Percentiles rank a stretch among this genome's conserved stretches.
phyloP scores from a whole-genome alignment of 2,329 filamentous ascomycete species.

The Tolypocladium ovalisporum region DNA sequence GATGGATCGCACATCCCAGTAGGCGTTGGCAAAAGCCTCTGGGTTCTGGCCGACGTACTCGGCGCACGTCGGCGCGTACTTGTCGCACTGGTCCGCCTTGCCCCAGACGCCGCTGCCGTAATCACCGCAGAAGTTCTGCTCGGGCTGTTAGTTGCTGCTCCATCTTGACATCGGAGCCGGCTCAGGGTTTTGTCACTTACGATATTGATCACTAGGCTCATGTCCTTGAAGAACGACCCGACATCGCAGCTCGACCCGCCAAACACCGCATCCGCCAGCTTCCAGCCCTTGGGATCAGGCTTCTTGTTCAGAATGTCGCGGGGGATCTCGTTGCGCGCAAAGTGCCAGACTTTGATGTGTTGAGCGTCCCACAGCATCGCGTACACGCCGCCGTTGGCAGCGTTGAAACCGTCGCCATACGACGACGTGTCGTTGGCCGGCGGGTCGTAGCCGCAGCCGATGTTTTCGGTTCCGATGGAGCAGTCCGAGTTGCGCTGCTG shows the following conservation, averaged over 20 bases:
- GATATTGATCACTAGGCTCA: constrained; percentile 65
- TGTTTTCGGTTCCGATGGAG: constrained; percentile 22
- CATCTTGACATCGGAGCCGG: not conserved
- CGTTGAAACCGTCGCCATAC: constrained; percentile 58
- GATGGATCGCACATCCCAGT: constrained; percentile 46
- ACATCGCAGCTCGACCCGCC: constrained; percentile 56
- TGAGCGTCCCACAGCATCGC: constrained; percentile 59
- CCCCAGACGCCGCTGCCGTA: constrained; percentile 49
- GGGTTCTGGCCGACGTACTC: constrained; percentile 37
- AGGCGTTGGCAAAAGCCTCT: constrained; percentile 26
- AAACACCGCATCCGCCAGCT: constrained; percentile 57
- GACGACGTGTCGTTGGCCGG: constrained; percentile 29
- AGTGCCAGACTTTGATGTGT: constrained; percentile 68
- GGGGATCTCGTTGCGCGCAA: constrained; percentile 54
- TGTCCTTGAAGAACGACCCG: constrained; percentile 50
- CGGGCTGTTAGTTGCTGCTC: not conserved
- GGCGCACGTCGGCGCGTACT: constrained; percentile 30
- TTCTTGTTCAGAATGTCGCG: constrained; percentile 45
- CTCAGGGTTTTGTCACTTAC: constrained; percentile 16
- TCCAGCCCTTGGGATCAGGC: constrained; percentile 59
- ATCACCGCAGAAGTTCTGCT: constrained; percentile 63
- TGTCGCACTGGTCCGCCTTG: constrained; percentile 23
- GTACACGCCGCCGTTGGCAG: constrained; percentile 54
- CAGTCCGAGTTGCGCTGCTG: constrained; percentile 21
- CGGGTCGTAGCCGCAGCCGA: constrained; percentile 34